Evolutionary conservation across 2,329 filamentous ascomycete species (phyloP).

Genomic region (Cadophora malorum): DNA sequence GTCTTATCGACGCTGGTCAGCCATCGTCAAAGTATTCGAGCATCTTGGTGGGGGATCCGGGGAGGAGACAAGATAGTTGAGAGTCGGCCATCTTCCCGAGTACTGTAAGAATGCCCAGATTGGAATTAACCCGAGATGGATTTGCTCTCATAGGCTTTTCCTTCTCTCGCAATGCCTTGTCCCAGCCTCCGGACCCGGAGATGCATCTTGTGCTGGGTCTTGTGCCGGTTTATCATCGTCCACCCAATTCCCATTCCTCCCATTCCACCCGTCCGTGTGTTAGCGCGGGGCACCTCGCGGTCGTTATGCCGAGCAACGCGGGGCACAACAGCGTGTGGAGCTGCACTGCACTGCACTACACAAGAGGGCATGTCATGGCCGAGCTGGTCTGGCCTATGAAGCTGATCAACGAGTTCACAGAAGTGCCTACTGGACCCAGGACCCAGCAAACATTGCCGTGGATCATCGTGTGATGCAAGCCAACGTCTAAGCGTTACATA

Average conservation of each 20-base stretch:
- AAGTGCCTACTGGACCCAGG: constrained; percentile 9
- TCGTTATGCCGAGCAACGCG: constrained; percentile 35
- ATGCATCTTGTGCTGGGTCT: constrained; percentile 2
- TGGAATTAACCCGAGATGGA: constrained; percentile 4
- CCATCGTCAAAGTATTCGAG: background rate
- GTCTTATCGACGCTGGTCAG: background rate
- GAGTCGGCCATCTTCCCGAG: constrained; percentile 8
- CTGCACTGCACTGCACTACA: too few relatives aligned
- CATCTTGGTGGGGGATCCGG: background rate
- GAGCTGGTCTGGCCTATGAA: background rate
- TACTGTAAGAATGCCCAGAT: background rate
- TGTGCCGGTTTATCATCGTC: constrained; percentile 37
- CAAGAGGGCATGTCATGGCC: background rate
- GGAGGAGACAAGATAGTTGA: background rate
- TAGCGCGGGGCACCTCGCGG: constrained; percentile 34
- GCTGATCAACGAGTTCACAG: constrained; percentile 4
- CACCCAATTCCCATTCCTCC: background rate
- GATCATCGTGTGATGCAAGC: constrained; percentile 31
- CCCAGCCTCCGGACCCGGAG: constrained; percentile 3
- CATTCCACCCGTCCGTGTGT: constrained; percentile 24
- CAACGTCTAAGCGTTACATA: background rate
- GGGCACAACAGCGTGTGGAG: constrained; percentile 20
- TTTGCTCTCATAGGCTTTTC: constrained; percentile 1
- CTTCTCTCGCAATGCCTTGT: background rate
- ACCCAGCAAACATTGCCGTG: constrained; percentile 4